These are phyloP conservation scores for Capsicum baccatum DNA, from an alignment of 257 asterid genomes.

Conservation along the genomic window DNA sequence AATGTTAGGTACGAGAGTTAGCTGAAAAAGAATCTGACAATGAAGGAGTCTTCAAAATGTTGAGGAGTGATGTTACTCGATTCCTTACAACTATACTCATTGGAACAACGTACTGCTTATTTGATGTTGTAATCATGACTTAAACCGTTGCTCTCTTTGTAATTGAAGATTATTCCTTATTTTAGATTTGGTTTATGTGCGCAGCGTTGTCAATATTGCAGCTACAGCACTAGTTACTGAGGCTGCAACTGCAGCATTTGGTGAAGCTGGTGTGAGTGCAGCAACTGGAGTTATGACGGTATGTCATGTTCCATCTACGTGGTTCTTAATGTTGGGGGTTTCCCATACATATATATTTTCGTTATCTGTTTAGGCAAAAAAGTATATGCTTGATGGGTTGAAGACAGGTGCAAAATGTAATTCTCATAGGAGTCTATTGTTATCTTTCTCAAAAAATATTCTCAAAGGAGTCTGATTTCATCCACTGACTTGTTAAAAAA, in stretches of 20 bases:
- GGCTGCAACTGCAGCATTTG: conserved; percentile 94
- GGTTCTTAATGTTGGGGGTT: background rate
- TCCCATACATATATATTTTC: conserved; percentile 9
- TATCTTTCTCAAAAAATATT: background rate
- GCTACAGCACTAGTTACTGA: conserved; percentile 97
- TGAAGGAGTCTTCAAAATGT: conserved; percentile 88
- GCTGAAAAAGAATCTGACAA: conserved; percentile 92
- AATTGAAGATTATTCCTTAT: conserved; percentile 50
- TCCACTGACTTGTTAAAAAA: background rate
- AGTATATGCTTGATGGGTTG: background rate
- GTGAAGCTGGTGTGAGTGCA: conserved; percentile 97
- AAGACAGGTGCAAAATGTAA: background rate
- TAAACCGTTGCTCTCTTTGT: conserved; percentile 41
- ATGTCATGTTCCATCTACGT: conserved; percentile 39
- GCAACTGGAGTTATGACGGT: conserved; percentile 99
- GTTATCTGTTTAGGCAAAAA: background rate
- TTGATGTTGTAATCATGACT: conserved; percentile 36
- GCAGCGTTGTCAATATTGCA: conserved; percentile 96
- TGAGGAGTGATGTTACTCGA: conserved; percentile 92
- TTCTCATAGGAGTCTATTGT: background rate
- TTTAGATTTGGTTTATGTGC: conserved; percentile 53
- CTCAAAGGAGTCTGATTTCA: conserved; percentile 6
- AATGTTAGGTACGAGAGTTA: conserved; percentile 85
- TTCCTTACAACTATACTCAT: conserved; percentile 96
- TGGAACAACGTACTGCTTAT: conserved; percentile 92